Evolutionary conservation across 2,329 filamentous ascomycete species (phyloP), one percentile per base, ranked within the genome.

Genomic region (Ophiostoma montium): DNA sequence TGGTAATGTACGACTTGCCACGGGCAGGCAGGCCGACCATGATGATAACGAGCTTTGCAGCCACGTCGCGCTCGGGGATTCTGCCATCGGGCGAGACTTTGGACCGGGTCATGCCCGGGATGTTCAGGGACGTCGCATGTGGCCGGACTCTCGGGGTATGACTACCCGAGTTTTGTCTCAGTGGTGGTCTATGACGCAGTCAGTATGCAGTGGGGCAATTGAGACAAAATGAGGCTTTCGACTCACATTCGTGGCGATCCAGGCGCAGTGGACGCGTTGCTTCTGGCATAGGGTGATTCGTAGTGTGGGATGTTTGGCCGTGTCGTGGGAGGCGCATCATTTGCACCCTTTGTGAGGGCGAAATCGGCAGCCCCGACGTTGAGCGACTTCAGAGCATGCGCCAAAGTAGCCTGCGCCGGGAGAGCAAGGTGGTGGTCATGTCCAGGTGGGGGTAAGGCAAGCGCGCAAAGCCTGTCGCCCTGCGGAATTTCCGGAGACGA

Each of bases 1-100:
- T 96, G 53, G 92, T 96, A 60, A 98, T 94, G 67, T 98, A 98
- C 49, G 89, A 95, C 69, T 98, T 98, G 62, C 92, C 92, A 59
- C 92, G 76, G 10, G 92, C 92, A 3, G 92, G 92, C 58, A 98
- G 70, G 55, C 92, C 92, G 53, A 98, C 92, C 92, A 98, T 98
- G 63, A 98, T 81, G 59, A 98, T 94, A 61, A 96, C 87, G 54
- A 98, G 73, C 71, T 98, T 98, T 36, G 92, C 85, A 46, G 89
- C 92, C 46, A 98, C 85, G 74, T 98, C 92, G 60, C 90, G 78
- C 61, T 90, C 82, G 49, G 92, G 84, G 58, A 98, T 98, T 59
- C 86, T 81, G 57, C 92, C 92, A 65, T 98, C 92, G 9, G 92
- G 92, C 2, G 92, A 98, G 45, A 94, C 87, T 61, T 87, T 87